Conservation (phyloP, 352 stramenopile species). For the Labyrinthula sp. region DNA sequence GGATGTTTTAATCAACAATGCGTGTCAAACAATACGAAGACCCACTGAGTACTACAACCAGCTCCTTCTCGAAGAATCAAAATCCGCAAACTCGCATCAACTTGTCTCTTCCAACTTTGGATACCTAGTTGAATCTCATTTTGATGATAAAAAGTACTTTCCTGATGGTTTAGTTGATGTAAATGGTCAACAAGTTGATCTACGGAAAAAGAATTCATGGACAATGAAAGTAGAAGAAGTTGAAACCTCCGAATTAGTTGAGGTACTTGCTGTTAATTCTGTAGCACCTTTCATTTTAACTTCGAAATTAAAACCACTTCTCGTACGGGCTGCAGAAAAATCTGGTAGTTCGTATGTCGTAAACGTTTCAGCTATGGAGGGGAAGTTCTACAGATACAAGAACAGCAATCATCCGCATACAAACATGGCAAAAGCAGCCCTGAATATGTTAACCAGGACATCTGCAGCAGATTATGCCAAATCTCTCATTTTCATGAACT, state of each 20-base stretch:
- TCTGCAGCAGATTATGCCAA: constrained; percentile 76
- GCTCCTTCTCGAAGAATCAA: too few relatives aligned
- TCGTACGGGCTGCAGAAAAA: constrained; percentile 41
- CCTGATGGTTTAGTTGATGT: constrained; percentile 61
- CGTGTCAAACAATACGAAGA: constrained; percentile 77
- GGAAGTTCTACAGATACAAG: constrained; percentile 95
- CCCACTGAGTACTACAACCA: constrained; percentile 71
- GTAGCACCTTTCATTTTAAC: constrained; percentile 90
- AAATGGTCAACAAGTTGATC: constrained; percentile 82
- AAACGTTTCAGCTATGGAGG: constrained; percentile 89
- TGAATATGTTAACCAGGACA: constrained; percentile 96
- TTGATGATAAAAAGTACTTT: constrained; percentile 35
- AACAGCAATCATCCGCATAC: constrained; percentile 85
- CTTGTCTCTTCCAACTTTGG: too few relatives aligned
- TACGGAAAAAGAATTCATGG: constrained; percentile 78
- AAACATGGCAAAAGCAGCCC: constrained; percentile 88
- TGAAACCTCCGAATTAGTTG: constrained; percentile 52
- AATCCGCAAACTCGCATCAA: too few relatives aligned
- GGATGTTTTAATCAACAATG: constrained; percentile 86
- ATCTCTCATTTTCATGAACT: constrained; percentile 84
- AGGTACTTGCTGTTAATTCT: constrained; percentile 76
- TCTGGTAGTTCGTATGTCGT: constrained; percentile 66
- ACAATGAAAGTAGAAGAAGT: constrained; percentile 76
- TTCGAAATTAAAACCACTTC: constrained; percentile 62
- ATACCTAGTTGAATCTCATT: too few relatives aligned